Base-by-base conservation (phyloP, 2,329 filamentous ascomycete species). In the Stenocarpella maydis region DNA sequence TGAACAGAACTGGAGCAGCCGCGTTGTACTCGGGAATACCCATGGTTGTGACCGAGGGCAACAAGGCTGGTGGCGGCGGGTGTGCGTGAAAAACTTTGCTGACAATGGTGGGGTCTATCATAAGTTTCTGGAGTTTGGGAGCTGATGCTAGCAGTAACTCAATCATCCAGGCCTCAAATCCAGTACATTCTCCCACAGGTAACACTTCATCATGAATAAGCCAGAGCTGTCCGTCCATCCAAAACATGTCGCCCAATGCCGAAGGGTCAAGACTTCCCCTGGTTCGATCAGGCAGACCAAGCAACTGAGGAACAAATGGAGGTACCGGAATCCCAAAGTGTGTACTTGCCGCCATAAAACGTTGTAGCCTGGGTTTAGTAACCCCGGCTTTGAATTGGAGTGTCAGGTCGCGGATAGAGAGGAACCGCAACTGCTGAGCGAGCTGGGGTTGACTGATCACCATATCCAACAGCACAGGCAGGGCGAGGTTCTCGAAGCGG, bases 151-250 rank as follows among this genome's bases (percentile, higher is more conserved):
- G n/a, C 4, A 54, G 5, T 19, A 54, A 2, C 14, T 21, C 14
- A 10, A 37, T n/a, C 19, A 54, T 37, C 52, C 31, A 54, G 17
- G 2, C 12, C 12, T 54, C 49, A 10, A 52, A 52, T 0, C 19
- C 6, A 3, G 7, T 19, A 2, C 14, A 52, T 1, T 31, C 9
- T 9, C 1, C n/a, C n/a, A n/a, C 7, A 1, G 26, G 0, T 1
- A 21, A 0, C 28, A 37, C 10, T 9, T 2, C 12, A 21, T 21
- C 5, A 14, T 10, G 19, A 10, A 21, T 0, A 15, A 54, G 1
- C 52, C 31, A 54, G 19, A 54, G 52, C 52, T 54, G 15, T n/a
- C 19, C 52, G 3, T 54, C 52, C 28, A 54, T 2, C 28, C 28
- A 54, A 12, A 37, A 54, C 12, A 3, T 7, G 12, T 4, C 1